These are phyloP conservation scores for Perilla frutescens DNA, from an alignment of 257 asterid species.

Conservation along the genomic window DNA sequence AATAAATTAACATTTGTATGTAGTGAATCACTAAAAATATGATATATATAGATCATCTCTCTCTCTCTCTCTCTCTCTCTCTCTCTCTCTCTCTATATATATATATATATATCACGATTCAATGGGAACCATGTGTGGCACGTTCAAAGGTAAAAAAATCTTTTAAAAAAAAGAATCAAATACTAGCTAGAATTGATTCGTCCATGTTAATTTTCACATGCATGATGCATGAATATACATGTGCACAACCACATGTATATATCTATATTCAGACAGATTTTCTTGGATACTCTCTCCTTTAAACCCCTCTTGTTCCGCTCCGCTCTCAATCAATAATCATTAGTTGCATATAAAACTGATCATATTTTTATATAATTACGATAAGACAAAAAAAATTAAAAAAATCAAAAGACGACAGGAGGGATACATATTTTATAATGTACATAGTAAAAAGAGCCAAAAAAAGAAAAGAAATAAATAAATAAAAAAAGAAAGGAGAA, in stretches of 20 bases:
- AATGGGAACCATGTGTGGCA: slow-evolving; percentile 43
- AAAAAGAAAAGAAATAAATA: not conserved
- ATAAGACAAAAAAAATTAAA: not conserved
- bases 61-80: too few species aligned
- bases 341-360: not conserved
- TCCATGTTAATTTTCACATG: slow-evolving; percentile 41
- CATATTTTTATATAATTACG: not conserved
- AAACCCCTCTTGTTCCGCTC: slow-evolving; percentile 2
- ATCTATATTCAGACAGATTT: not conserved
- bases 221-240: slow-evolving; percentile 24
- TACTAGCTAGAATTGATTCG: slow-evolving; percentile 23
- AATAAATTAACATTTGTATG: too few species aligned
- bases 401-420: not conserved
- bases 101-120: too few species aligned
- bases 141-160: slow-evolving; percentile 24
- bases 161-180: slow-evolving; percentile 15
- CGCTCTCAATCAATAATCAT: slow-evolving; percentile 15
- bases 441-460: not conserved
- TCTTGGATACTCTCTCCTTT: slow-evolving; percentile 12
- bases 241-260: slow-evolving; percentile 33
- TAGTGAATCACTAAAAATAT: too few species aligned
- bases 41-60: too few species aligned
- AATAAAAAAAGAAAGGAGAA: slow-evolving; percentile 1
- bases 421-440: not conserved
- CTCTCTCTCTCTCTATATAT: too few species aligned